Evolutionary conservation across 345 rosid species (phyloP), one percentile per base, ranked within the genome.

Genomic region (Citrus glauca): DNA sequence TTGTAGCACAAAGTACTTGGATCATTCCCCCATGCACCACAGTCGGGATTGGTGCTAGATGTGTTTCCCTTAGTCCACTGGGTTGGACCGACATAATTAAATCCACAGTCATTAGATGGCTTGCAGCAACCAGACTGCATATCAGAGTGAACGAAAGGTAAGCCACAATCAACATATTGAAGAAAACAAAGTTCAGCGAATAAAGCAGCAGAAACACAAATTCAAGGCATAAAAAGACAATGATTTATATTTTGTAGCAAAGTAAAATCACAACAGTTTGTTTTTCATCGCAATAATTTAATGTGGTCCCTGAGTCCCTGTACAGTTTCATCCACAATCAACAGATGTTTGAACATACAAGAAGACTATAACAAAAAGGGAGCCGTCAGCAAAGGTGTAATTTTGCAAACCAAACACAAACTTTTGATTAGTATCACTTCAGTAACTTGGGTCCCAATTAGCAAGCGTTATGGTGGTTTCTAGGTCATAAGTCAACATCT

Each of bases 101-200:
- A 95, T 38, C 80, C 85, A 79, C 99, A 95, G 79, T 85, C 92
- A 71, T 85, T 83, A 4, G 98, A 84, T 24, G 98, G 97, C 88
- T 92, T 95, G 81, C 98, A 95, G 90, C 97, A 95, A 55, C 98
- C 98, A 78, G 98, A 89, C 95, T 95, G 90, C 78, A 74, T 32
- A 79, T 32, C 27, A 45, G 14, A 45, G 25, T 42, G 53, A 13
- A 48, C 2, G n/a, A 37, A 35, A 22, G 7, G 61, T 33, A 68
- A 35, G 24, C 22, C 57, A 53, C 57, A 53, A 53, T 17, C 57
- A 53, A 53, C 57, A 53, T 22, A 17, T 53, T 53, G 22, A 53
- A 53, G 57, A 53, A 10, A 25, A 27, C 30, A 60, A 25, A 45
- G 50, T 13, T 13, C 5, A 45, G 50, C 13, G 50, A 45, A 45